Evolutionary conservation across 2,329 filamentous ascomycete genomes (phyloP).

Genomic region (Penicillium sp.): DNA sequence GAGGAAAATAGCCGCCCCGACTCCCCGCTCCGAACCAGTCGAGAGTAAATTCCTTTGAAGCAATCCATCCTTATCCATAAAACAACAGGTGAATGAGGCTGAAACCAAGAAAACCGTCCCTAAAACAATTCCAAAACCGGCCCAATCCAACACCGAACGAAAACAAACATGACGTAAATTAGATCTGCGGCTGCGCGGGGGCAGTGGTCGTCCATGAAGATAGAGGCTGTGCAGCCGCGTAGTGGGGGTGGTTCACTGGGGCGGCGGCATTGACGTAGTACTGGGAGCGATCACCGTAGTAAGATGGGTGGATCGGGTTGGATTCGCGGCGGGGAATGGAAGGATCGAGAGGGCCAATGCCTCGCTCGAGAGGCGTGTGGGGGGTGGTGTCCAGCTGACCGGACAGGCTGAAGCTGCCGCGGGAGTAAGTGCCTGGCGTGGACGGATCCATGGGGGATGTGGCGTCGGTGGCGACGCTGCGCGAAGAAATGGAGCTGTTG

Average conservation of each 20-base stretch:
- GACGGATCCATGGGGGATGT: slow-evolving; percentile 39
- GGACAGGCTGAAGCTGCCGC: slow-evolving; percentile 37
- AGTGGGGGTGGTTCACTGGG: slow-evolving; percentile 30
- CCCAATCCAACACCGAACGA: slow-evolving; percentile 11
- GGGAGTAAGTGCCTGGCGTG: slow-evolving; percentile 35
- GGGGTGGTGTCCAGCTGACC: slow-evolving; percentile 30
- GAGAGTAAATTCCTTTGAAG: slow-evolving; percentile 2
- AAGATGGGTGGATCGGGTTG: slow-evolving; percentile 31
- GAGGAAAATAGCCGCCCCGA: neutral
- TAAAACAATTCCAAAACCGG: neutral
- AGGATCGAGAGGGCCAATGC: slow-evolving; percentile 31
- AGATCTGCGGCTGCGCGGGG: slow-evolving; percentile 38
- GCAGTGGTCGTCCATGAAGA: slow-evolving; percentile 39
- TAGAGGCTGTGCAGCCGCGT: slow-evolving; percentile 30
- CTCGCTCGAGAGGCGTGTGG: slow-evolving; percentile 31
- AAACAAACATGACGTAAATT: slow-evolving; percentile 12
- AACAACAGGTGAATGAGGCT: neutral
- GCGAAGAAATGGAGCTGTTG: slow-evolving; percentile 39
- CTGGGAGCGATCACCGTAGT: slow-evolving; percentile 34
- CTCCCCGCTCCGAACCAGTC: slow-evolving; percentile 5
- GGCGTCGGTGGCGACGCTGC: slow-evolving; percentile 36
- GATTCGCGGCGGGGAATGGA: slow-evolving; percentile 36
- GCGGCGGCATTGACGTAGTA: slow-evolving; percentile 32
- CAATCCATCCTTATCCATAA: slow-evolving; percentile 7
- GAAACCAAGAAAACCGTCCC: neutral